These are phyloP conservation scores for Lentinus tigrinus DNA, from an alignment of 768 basidiomycete species.

Conservation along the genomic window DNA sequence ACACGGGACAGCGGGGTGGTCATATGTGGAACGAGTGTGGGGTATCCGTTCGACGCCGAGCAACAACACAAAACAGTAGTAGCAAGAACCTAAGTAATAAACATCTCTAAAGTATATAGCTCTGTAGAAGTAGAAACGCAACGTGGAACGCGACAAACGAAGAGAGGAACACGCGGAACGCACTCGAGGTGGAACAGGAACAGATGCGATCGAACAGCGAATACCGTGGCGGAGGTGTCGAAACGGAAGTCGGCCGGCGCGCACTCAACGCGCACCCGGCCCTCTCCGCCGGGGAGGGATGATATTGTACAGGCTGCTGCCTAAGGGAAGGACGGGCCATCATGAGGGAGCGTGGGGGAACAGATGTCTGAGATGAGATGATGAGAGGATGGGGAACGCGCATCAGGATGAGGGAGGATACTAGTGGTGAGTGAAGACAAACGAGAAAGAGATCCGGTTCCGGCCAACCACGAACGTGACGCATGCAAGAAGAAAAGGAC, in stretches of 20 bases:
- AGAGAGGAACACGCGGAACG: not conserved
- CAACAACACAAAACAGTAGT: slow-evolving; percentile 9
- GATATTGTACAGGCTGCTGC: not conserved
- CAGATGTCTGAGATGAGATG: not conserved
- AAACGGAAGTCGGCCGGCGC: slow-evolving; percentile 2
- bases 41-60: slow-evolving; percentile 13
- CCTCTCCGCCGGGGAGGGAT: slow-evolving; percentile 16
- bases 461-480: not conserved
- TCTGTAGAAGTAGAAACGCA: not conserved
- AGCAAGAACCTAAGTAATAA: not conserved
- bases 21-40: slow-evolving; percentile 20
- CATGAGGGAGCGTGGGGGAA: not conserved
- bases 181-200: not conserved
- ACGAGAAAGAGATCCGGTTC: slow-evolving; percentile 1
- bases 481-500: not conserved
- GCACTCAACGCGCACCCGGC: not conserved
- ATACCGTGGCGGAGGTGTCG: slow-evolving; percentile 5
- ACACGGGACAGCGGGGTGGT: slow-evolving; percentile 3
- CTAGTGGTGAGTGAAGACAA: slow-evolving; percentile 4
- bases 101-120: slow-evolving; percentile 3
- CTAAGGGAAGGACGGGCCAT: not conserved
- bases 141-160: not conserved
- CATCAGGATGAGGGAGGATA: not conserved
- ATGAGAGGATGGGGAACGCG: not conserved
- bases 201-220: not conserved